Evolutionary conservation across 805 yeast genomes (phyloP).

Genomic region (Starmerella stigmatis): DNA sequence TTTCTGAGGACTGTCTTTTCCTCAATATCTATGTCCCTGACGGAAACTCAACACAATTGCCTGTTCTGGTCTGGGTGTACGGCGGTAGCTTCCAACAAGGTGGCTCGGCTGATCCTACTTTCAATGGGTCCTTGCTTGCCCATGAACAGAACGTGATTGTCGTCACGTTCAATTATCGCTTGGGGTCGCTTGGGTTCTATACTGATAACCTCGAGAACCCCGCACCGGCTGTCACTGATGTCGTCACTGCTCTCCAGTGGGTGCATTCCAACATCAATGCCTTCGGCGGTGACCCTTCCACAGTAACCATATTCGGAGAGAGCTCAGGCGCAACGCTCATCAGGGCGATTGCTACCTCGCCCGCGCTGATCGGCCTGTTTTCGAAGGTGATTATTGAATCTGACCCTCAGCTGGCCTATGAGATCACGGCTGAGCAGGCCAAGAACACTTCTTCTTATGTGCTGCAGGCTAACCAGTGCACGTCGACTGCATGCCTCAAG

Average conservation of each 20-base stretch:
- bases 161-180: neutral
- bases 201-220: neutral
- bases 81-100: constrained; percentile 5
- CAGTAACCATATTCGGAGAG: neutral
- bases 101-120: constrained; percentile 4
- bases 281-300: neutral
- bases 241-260: constrained; percentile 1
- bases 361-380: neutral
- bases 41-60: neutral
- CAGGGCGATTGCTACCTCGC: neutral
- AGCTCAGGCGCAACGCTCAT: constrained; percentile 3
- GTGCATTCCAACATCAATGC: neutral
- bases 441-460: neutral
- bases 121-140: neutral
- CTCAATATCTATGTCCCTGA: constrained; percentile 4
- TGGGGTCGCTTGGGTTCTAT: constrained; percentile 2
- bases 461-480: neutral
- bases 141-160: constrained; percentile 3
- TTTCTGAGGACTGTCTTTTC: constrained; percentile 1
- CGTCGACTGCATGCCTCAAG: neutral
- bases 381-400: neutral
- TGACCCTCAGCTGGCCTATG: neutral
- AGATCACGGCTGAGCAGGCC: neutral
- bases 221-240: constrained; percentile 1
- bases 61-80: constrained; percentile 2